Conservation (phyloP, 2,329 filamentous ascomycete genomes). For the Blumeria hordei region DNA sequence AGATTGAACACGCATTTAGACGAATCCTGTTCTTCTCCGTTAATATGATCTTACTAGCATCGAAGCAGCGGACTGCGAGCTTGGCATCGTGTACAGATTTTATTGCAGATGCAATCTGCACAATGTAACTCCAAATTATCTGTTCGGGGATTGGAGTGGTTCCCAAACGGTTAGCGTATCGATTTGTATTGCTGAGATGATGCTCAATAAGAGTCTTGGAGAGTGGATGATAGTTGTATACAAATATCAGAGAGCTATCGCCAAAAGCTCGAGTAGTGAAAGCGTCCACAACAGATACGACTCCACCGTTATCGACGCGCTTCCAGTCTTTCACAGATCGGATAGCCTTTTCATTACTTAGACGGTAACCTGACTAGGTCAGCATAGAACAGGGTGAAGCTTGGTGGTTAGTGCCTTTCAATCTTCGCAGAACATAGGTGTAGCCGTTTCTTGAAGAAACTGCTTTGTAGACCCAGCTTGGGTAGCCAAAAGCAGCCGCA, state of each 20-base stretch:
- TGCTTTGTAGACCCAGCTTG: constrained; percentile 90
- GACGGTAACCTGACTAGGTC: constrained; percentile 38
- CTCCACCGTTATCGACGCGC: constrained; percentile 51
- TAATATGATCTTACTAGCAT: constrained; percentile 68
- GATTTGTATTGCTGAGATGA: constrained; percentile 28
- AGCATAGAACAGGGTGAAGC: neutral
- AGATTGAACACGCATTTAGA: constrained; percentile 64
- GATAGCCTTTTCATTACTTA: constrained; percentile 78
- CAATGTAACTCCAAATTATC: constrained; percentile 73
- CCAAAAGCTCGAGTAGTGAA: constrained; percentile 87
- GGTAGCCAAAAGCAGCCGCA: constrained; percentile 58
- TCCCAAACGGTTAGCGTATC: constrained; percentile 17
- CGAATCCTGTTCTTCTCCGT: constrained; percentile 80
- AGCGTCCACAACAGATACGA: constrained; percentile 72
- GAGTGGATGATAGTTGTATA: constrained; percentile 78
- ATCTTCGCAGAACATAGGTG: constrained; percentile 62
- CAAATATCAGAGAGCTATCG: constrained; percentile 82
- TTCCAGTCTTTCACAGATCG: constrained; percentile 76
- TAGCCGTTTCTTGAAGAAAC: constrained; percentile 71
- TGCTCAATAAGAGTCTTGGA: constrained; percentile 75
- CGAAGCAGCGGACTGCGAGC: constrained; percentile 66
- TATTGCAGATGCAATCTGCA: constrained; percentile 72
- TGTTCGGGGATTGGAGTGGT: constrained; percentile 33
- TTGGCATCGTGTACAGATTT: constrained; percentile 63
- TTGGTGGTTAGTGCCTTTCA: constrained; percentile 36